Evolutionary conservation across 2,329 filamentous ascomycete species (phyloP).

Genomic region (Alternaria sp.): DNA sequence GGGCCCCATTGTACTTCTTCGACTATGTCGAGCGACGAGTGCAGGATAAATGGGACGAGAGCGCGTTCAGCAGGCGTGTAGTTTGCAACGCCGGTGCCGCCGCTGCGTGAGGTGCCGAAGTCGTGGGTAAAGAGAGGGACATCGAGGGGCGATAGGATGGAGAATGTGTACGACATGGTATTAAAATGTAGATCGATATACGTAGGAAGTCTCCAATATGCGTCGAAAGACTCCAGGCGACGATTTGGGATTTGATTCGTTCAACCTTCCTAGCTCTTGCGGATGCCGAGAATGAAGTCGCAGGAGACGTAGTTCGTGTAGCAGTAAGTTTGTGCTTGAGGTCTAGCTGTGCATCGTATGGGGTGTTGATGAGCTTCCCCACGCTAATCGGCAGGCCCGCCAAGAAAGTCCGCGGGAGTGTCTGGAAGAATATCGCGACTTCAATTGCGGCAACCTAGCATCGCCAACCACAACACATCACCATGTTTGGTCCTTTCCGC

Average conservation of each 20-base stretch:
- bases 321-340: slow-evolving; percentile 1
- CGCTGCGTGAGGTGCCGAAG: slow-evolving; percentile 95
- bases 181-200: background rate
- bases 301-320: slow-evolving; percentile 1
- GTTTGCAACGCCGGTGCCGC: slow-evolving; percentile 88
- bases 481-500: slow-evolving; percentile 54
- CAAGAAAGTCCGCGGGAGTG: slow-evolving; percentile 45
- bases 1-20: slow-evolving; percentile 93
- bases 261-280: background rate
- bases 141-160: slow-evolving; percentile 93
- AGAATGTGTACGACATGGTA: slow-evolving; percentile 96
- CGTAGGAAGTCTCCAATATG: background rate
- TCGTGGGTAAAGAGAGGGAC: slow-evolving; percentile 96
- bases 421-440: slow-evolving; percentile 34
- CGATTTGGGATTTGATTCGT: background rate
- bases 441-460: slow-evolving; percentile 16
- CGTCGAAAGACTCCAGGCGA: background rate
- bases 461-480: slow-evolving; percentile 31
- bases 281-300: background rate
- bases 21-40: slow-evolving; percentile 91
- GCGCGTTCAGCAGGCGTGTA: slow-evolving; percentile 89
- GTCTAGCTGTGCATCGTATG: slow-evolving; percentile 2
- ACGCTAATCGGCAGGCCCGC: slow-evolving; percentile 39
- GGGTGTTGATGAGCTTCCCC: slow-evolving; percentile 28
- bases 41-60: slow-evolving; percentile 97